Evolutionary conservation across 495 filamentous ascomycete genomes (phyloP).

Genomic region (Talaromyces liani): DNA sequence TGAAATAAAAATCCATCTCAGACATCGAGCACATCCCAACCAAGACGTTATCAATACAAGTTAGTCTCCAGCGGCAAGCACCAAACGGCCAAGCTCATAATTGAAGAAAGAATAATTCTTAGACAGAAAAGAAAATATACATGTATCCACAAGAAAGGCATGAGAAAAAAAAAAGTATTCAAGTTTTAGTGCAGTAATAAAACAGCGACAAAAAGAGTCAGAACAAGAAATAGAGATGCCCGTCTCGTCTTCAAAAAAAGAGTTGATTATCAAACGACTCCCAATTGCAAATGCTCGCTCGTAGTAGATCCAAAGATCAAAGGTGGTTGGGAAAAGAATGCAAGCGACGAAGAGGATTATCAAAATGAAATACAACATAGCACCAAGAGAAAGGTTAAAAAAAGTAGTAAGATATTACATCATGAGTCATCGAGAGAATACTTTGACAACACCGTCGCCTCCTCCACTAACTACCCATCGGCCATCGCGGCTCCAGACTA

Average conservation of each 20-base stretch:
- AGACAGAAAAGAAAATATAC: not conserved
- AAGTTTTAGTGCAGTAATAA: not conserved
- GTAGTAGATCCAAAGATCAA: conserved; percentile 8
- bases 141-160: conserved; percentile 1
- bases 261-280: conserved; percentile 5
- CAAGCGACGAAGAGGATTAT: conserved; percentile 3
- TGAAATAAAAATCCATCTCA: not conserved
- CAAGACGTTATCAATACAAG: not conserved
- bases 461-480: conserved; percentile 90
- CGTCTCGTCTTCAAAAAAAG: not conserved
- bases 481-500: conserved; percentile 91
- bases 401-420: conserved; percentile 9
- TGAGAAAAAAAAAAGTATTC: not conserved
- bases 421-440: conserved; percentile 60
- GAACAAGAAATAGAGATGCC: conserved; percentile 3
- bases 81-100: not conserved
- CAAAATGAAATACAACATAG: not conserved
- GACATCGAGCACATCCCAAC: not conserved
- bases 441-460: conserved; percentile 95
- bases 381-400: not conserved
- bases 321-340: not conserved
- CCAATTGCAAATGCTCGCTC: conserved; percentile 10
- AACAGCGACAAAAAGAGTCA: not conserved
- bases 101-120: not conserved
- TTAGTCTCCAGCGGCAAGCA: not conserved